Evolutionary conservation across 805 yeast genomes (phyloP).

Genomic region (Martiniozyma abietophila): DNA sequence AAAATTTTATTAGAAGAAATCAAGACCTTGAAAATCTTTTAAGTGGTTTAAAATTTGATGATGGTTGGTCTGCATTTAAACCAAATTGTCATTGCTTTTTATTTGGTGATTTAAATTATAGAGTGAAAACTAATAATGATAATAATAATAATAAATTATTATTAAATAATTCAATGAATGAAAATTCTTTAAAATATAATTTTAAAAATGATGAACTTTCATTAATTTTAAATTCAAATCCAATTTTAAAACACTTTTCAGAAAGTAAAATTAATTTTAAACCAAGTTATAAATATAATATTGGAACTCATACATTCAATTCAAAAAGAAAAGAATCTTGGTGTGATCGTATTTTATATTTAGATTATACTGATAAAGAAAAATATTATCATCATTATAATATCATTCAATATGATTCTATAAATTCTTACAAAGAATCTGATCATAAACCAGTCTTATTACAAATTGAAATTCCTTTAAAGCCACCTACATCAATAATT

Average conservation of each 20-base stretch:
- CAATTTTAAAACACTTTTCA: conserved; percentile 49
- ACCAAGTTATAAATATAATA: conserved; percentile 72
- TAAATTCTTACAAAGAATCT: conserved; percentile 41
- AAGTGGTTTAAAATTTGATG: conserved; percentile 47
- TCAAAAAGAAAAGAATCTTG: conserved; percentile 67
- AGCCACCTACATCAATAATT: conserved; percentile 31
- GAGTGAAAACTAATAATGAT: conserved; percentile 27
- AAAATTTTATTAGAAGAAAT: conserved; percentile 40
- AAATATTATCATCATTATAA: conserved; percentile 6
- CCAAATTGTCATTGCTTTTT: conserved; percentile 54
- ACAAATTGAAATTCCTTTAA: conserved; percentile 36
- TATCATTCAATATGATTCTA: conserved; percentile 38
- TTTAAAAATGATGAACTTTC: conserved; percentile 44
- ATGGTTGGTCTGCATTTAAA: conserved; percentile 43
- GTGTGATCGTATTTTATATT: conserved; percentile 78
- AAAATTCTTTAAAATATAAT: conserved; percentile 11
- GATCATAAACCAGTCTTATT: conserved; percentile 79
- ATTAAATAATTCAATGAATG: too few species aligned
- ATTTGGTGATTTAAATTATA: conserved; percentile 81
- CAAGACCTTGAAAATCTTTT: conserved; percentile 40
- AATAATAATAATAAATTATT: conserved; percentile 4
- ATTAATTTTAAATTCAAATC: conserved; percentile 30
- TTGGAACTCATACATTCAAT: conserved; percentile 39
- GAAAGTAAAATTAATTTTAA: conserved; percentile 58
- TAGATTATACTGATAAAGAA: conserved; percentile 29